Base-by-base conservation (phyloP, 2,329 filamentous ascomycete species). In the Aspergillus sp. region DNA sequence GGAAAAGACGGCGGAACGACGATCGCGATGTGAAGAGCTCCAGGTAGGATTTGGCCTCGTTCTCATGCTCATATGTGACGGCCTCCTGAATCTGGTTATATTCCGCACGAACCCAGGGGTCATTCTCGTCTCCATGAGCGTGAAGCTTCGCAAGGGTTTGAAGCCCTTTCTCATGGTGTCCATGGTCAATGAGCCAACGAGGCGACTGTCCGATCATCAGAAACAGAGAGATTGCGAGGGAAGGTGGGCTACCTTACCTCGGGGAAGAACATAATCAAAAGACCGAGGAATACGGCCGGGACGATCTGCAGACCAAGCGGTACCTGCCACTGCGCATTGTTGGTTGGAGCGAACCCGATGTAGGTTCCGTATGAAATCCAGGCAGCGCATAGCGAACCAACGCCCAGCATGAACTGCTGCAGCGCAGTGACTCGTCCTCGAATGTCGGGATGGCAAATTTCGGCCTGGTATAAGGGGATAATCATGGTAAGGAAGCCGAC, bases 391-490 rank as follows among this genome's bases (percentile, higher is more conserved):
- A 95, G 82, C 16, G 89, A 80, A 58, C 91, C 91, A 29, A 94
- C 84, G 1, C 90, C 90, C 54, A 94, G 73, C 90, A 93, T 93
- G 70, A 93, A 92, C 68, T 93, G 90, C 73, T 93, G 90, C 3
- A 94, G 79, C 31, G 86, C 84, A 0, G 90, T 92, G 32, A 95
- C 84, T 63, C 87, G 81, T 12, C 90, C 91, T 72, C 91, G 85
- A 68, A 94, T 94, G 59, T 83, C 84, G 1, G 91, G 91, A 71
- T 94, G 91, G 3, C 88, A 87, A 24, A 94, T 82, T 69, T 95
- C 91, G 22, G 89, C 90, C 71, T 93, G 90, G 71, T 92, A 94
- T 0, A 93, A 75, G 2, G 90, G 86, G 42, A 89, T 79, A 62
- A 88, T 85, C 85, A 87, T 88, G 63, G 82, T 81, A 7, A 88